phyloP scores from a whole-genome alignment of 129 eudicot genomes.

The Scalesia atractyloides region DNA sequence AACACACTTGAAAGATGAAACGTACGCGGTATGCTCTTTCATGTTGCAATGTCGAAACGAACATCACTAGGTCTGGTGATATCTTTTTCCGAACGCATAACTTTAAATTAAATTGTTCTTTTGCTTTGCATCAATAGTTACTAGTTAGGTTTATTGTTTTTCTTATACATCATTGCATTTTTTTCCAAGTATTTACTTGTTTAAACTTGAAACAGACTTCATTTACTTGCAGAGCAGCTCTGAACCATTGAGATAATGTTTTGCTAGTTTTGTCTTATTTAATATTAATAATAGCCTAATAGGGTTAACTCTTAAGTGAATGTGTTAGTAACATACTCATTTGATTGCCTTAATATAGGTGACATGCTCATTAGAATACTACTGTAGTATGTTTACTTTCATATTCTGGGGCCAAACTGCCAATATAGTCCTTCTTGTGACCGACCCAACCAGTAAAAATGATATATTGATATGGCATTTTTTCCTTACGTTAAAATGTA shows the following conservation, averaged over 20 bases:
- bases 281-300: neutral
- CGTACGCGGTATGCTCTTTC: constrained; percentile 10
- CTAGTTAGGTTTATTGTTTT: constrained; percentile 9
- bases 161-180: constrained; percentile 13
- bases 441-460: neutral
- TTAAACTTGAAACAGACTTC: neutral
- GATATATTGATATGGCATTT: neutral
- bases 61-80: constrained; percentile 23
- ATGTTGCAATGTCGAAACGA: constrained; percentile 7
- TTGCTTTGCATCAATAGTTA: constrained; percentile 10
- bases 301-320: neutral
- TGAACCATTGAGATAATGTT: neutral
- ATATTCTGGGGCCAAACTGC: neutral
- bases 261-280: neutral
- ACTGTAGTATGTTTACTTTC: neutral
- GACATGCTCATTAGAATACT: neutral
- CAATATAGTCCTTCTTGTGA: neutral
- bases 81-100: constrained; percentile 1
- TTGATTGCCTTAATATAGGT: neutral
- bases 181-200: constrained; percentile 8
- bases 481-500: neutral
- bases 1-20: constrained; percentile 10
- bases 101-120: neutral
- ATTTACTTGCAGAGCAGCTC: constrained; percentile 5
- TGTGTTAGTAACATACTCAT: neutral